phyloP scores from a whole-genome alignment of 2,329 filamentous ascomycete genomes.

The Biscogniauxia mediterranea region DNA sequence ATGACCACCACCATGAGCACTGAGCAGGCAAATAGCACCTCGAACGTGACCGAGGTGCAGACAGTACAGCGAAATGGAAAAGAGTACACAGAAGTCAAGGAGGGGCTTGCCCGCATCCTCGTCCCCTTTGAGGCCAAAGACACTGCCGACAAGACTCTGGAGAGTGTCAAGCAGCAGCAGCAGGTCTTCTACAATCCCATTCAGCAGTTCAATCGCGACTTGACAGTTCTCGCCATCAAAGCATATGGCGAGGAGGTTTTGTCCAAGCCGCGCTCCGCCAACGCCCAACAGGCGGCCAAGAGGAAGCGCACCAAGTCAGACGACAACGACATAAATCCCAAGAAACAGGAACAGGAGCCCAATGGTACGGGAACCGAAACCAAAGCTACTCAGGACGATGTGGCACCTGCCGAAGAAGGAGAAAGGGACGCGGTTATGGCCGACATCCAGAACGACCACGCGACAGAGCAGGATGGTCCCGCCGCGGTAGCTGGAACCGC shows the following conservation, averaged over 20 bases:
- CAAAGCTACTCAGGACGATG: conserved; percentile 1
- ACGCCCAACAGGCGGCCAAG: conserved; percentile 41
- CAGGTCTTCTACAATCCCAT: conserved; percentile 99
- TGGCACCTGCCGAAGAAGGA: conserved; percentile 5
- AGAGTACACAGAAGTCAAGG: conserved; percentile 51
- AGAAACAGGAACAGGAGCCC: conserved; percentile 24
- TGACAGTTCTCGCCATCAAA: conserved; percentile 89
- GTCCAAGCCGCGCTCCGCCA: conserved; percentile 42
- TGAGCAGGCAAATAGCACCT: conserved; percentile 18
- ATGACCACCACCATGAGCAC: conserved; percentile 20
- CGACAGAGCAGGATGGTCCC: conserved; percentile 2
- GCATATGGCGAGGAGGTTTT: conserved; percentile 74
- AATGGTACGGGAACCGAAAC: conserved; percentile 9
- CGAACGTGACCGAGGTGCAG: conserved; percentile 31
- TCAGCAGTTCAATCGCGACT: conserved; percentile 96
- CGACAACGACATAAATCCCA: conserved; percentile 14
- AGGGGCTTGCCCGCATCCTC: conserved; percentile 57
- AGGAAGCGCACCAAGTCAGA: conserved; percentile 19
- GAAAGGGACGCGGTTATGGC: conserved; percentile 17
- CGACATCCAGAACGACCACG: conserved; percentile 19
- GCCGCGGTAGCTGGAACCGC: conserved; percentile 2
- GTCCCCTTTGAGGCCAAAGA: conserved; percentile 43
- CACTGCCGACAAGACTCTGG: conserved; percentile 30
- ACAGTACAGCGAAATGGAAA: conserved; percentile 43
- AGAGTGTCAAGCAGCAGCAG: conserved; percentile 59